Evolutionary conservation across 768 basidiomycete species (phyloP).

Genomic region (Mycena epipterygia): DNA sequence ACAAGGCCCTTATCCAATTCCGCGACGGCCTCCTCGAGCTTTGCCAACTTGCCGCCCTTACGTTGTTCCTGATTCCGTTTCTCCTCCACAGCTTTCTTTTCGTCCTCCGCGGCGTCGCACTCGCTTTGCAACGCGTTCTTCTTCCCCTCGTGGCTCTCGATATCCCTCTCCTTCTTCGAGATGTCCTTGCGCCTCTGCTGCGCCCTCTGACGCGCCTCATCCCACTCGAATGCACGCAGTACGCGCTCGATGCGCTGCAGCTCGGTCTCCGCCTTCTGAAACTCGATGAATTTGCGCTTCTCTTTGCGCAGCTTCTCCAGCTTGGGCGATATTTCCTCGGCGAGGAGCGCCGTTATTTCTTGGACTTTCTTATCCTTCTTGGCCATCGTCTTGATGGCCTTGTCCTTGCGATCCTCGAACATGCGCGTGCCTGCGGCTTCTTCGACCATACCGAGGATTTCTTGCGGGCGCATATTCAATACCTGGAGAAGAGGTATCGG

Average conservation of each 20-base stretch:
- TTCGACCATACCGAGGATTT: conserved; percentile 98
- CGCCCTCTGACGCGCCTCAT: conserved; percentile 66
- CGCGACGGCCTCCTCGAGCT: conserved; percentile 84
- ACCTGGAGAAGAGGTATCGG: conserved; percentile 64
- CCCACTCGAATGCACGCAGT: conserved; percentile 92
- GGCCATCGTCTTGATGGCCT: conserved; percentile 94
- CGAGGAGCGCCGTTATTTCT: conserved; percentile 84
- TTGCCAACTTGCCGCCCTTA: conserved; percentile 94
- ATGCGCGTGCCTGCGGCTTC: conserved; percentile 98
- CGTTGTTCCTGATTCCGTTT: conserved; percentile 89
- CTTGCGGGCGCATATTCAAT: conserved; percentile 97
- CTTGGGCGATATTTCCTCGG: conserved; percentile 95
- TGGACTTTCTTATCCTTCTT: conserved; percentile 98
- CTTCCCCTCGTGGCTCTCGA: conserved; percentile 61
- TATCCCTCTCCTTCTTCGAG: conserved; percentile 61
- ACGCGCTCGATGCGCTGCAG: conserved; percentile 88
- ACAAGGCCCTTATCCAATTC: conserved; percentile 84
- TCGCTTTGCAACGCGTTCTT: conserved; percentile 65
- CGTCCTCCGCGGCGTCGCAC: conserved; percentile 74
- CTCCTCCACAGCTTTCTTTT: conserved; percentile 74
- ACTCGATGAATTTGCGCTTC: conserved; percentile 90
- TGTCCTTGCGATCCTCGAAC: conserved; percentile 99
- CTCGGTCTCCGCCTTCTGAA: conserved; percentile 90
- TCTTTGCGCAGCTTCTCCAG: conserved; percentile 90
- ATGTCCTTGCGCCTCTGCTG: conserved; percentile 71